Conservation (phyloP, 176 grass and related monocot species). For the maize (Zea mays) region DNA sequence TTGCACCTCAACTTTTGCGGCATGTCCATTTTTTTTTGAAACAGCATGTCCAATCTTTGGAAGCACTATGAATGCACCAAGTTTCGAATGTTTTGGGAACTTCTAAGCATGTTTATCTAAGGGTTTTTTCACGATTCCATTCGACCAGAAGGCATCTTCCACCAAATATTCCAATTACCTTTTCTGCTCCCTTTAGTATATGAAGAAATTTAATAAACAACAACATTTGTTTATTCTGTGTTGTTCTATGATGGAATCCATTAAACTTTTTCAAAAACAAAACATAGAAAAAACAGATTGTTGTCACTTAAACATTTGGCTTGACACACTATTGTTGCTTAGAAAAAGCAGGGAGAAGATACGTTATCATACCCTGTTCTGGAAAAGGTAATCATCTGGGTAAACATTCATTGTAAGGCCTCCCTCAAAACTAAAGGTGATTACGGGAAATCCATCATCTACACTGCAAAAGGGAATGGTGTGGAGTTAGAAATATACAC, state of each 20-base stretch:
- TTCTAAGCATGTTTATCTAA: no score
- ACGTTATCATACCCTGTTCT: constrained; percentile 69
- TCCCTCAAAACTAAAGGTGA: constrained; percentile 80
- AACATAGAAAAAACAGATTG: not conserved
- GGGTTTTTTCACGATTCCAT: no score
- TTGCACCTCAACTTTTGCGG: no score
- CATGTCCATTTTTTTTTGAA: no score
- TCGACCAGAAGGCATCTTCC: not conserved
- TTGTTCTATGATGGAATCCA: not conserved
- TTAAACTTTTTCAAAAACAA: not conserved
- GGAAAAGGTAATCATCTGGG: constrained; percentile 94
- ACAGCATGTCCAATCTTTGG: no score
- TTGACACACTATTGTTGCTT: not conserved
- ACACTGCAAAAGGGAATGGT: constrained; percentile 59
- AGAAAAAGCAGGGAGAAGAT: constrained; percentile 1
- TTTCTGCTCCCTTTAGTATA: not conserved
- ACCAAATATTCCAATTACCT: not conserved
- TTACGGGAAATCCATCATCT: constrained; percentile 76
- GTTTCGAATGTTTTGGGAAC: no score
- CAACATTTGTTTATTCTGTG: not conserved
- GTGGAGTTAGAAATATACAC: constrained; percentile 31
- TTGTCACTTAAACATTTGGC: not conserved
- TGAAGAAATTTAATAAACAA: not conserved
- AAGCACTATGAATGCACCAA: no score
- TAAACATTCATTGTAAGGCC: constrained; percentile 67